phyloP scores from a whole-genome alignment of 1,284 basidiomycete species.

The Porphyrellus sp. region DNA sequence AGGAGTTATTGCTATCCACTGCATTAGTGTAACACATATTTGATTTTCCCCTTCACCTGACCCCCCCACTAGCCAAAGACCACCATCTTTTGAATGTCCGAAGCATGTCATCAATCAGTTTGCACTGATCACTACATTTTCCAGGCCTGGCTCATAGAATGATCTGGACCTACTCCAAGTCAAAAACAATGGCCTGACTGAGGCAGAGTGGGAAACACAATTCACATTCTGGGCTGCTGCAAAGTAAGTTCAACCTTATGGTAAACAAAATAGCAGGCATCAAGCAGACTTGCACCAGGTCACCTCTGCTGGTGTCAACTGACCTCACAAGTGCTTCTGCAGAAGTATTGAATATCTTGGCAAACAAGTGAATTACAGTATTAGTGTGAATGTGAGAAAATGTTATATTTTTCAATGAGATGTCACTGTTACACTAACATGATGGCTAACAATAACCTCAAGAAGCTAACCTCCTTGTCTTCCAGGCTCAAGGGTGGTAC shows the following conservation, averaged over 20 bases:
- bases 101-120: slow-evolving; percentile 50
- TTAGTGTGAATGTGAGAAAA: slow-evolving; percentile 10
- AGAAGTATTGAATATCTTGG: slow-evolving; percentile 5
- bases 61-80: too few relatives aligned
- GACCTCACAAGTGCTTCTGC: slow-evolving; percentile 3
- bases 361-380: slow-evolving; percentile 8
- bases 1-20: too few relatives aligned
- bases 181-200: slow-evolving; percentile 43
- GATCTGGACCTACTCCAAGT: slow-evolving; percentile 50
- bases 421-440: too few relatives aligned
- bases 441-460: too few relatives aligned
- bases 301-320: slow-evolving; percentile 14
- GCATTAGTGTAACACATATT: too few relatives aligned
- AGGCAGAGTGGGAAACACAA: slow-evolving; percentile 45
- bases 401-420: background rate
- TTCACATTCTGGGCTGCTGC: slow-evolving; percentile 44
- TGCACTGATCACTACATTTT: slow-evolving; percentile 47
- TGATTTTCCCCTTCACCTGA: too few relatives aligned
- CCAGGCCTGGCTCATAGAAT: slow-evolving; percentile 45
- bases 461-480: too few relatives aligned
- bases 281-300: slow-evolving; percentile 8
- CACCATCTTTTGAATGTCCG: slow-evolving; percentile 45
- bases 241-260: slow-evolving; percentile 1
- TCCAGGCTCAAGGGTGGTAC: too few relatives aligned
- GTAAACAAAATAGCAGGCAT: background rate